phyloP scores from a whole-genome alignment of 225 moss, liverwort and hornwort genomes.

The Polytrichum formosum region DNA sequence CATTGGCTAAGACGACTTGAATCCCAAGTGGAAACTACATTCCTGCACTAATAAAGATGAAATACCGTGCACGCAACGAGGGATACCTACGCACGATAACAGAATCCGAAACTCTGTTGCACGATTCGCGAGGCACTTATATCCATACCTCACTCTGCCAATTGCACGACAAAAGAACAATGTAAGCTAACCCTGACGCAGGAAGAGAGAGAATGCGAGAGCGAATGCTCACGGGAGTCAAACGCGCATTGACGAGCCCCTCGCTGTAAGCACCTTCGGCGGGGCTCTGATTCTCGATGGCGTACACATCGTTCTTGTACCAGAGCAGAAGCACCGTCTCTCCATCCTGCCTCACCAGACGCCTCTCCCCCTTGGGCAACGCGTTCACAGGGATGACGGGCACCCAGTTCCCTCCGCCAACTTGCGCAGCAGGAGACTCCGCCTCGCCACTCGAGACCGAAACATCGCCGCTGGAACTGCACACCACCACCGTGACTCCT shows the following conservation, averaged over 20 bases:
- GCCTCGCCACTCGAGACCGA: conserved; percentile 49
- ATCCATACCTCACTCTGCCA: too few relatives aligned
- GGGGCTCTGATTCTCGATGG: conserved; percentile 87
- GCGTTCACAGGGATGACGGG: conserved; percentile 77
- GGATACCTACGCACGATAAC: too few relatives aligned
- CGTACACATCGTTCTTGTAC: conserved; percentile 87
- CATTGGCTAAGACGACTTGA: too few relatives aligned
- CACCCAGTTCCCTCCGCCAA: conserved; percentile 56
- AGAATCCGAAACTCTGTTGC: too few relatives aligned
- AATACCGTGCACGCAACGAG: too few relatives aligned
- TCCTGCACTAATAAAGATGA: too few relatives aligned
- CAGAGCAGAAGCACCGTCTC: conserved; percentile 85
- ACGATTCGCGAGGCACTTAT: too few relatives aligned
- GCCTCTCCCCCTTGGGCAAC: conserved; percentile 80
- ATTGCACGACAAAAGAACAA: too few relatives aligned
- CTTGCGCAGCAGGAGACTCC: conserved; percentile 22
- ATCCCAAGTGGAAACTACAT: too few relatives aligned
- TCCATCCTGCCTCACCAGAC: conserved; percentile 82
- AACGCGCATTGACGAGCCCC: conserved; percentile 82
- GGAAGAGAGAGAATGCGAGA: not conserved
- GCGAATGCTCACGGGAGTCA: conserved; percentile 59
- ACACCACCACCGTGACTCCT: not conserved
- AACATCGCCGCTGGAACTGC: conserved; percentile 43
- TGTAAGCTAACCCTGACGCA: not conserved
- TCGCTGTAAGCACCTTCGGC: conserved; percentile 97